phyloP scores from a whole-genome alignment of 2,329 filamentous ascomycete species.

The Scytalidium lignicola region DNA sequence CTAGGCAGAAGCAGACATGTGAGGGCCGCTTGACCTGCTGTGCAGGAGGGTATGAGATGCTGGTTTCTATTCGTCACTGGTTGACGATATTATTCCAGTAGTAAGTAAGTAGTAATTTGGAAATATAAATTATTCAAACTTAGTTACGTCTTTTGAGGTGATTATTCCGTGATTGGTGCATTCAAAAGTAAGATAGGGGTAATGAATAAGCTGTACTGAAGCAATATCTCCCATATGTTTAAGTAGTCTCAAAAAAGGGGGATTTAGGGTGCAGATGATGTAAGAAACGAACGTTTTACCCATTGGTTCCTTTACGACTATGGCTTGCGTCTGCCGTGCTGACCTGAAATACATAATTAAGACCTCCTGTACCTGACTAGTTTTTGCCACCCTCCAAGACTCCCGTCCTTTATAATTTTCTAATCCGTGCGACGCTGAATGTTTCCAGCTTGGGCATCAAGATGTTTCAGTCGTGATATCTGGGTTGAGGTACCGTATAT shows the following conservation, averaged over 20 bases:
- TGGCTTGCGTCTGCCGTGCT: neutral
- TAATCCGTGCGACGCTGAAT: no score
- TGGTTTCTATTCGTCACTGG: slow-evolving; percentile 1
- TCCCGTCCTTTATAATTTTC: no score
- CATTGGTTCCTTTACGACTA: neutral
- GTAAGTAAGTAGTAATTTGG: neutral
- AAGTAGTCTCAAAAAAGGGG: neutral
- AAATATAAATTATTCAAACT: neutral
- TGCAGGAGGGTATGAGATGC: slow-evolving; percentile 3
- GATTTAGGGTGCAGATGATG: neutral
- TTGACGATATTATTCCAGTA: neutral
- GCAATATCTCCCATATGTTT: no score
- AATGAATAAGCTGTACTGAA: no score
- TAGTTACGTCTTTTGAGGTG: neutral
- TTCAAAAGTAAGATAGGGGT: neutral
- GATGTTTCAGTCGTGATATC: no score
- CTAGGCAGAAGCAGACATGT: neutral
- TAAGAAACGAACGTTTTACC: neutral
- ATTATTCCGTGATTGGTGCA: neutral
- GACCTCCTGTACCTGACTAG: neutral
- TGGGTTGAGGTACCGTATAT: no score
- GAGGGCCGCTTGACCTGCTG: neutral
- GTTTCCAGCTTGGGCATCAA: no score
- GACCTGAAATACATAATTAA: neutral
- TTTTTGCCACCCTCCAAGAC: no score